Base-by-base conservation (phyloP, 2,329 filamentous ascomycete species). In the Pseudogymnoascus sp. region DNA sequence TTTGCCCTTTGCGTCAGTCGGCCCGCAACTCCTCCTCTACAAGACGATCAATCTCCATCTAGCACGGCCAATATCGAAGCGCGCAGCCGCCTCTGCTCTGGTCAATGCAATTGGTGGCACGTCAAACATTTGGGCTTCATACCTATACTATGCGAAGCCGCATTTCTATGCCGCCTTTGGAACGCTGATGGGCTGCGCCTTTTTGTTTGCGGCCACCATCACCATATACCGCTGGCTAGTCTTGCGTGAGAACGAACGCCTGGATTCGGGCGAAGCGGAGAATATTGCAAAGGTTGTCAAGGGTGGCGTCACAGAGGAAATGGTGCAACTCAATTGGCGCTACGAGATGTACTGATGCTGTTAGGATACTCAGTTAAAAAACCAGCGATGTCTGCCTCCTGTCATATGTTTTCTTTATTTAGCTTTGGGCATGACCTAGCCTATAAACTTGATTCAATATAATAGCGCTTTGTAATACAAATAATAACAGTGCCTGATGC, bases 301-400 rank as follows among this genome's bases (percentile, higher is more conserved):
- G 62, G 75, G 75, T 2, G 77, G 77, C 7, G 77, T 78, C 3
- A 79, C 77, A 0, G 73, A 76, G 59, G 76, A 79, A 66, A 78
- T 78, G 77, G 70, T 78, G 7, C 70, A 73, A 23, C 65, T 79
- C 8, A 70, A 70, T 36, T 79, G 76, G 77, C 74, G 77, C 4
- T 78, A 78, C 62, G 77, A 78, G 65, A 78, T 78, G 76, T 78
- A 74, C 62, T 77, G 62, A 72, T 46, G 46, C 28, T n/a, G n/a
- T 37, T 31, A 56, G 31, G 42, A 37, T 21, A 62, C 61, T 56
- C 42, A 40, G 38, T 40, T 40, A 40, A n/a, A 40, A 40, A 40
- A 18, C 4, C 38, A 40, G 7, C 38, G n/a, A 40, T 18, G 38
- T 18, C 38, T 40, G 38, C 16, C 38, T 40, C 38, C 38, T 40